Evolutionary conservation across 1,284 basidiomycete genomes (phyloP), one percentile per base, ranked within the genome.

Genomic region (Heterobasidion irregulare): DNA sequence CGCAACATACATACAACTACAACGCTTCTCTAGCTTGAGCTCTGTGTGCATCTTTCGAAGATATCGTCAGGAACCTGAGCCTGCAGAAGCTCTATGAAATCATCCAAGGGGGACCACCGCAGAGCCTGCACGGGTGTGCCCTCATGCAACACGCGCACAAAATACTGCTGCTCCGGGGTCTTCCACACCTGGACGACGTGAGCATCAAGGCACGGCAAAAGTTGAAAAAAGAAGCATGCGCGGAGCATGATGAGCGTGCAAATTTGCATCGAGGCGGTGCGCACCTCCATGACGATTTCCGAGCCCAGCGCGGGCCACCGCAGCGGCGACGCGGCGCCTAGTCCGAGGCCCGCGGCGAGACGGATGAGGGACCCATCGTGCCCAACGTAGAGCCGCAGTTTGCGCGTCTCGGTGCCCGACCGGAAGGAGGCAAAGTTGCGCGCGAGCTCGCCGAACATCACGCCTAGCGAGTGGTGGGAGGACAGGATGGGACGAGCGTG

Each of bases 351-450:
- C 1, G 76, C 65, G 7, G 76, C 75, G 6, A 80, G 72, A 34
- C 77, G 70, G 53, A 80, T 72, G 70, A 80, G 75, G 6, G 75
- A 72, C 4, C 77, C 76, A 56, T 80, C 78, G 55, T 80, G 78
- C 5, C 76, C 78, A 8, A 79, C 72, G 52, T 76, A 75, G 55
- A 79, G 69, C 38, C 67, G 67, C 34, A 76, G 53, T 56, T 72
- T 76, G 63, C 70, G 64, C 1, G 62, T 60, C 51, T 75, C 74
- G 12, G 58, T 54, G 1, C 70, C 73, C 18, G 60, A 56, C 19
- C 65, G 62, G 60, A 75, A 71, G 15, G 61, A 57, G 48, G 60
- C 56, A 59, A 70, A 64, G 59, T 69, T 70, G 44, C 66, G 61
- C 13, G 65, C 63, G 50, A 72, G 64, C 58, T 72, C 70, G 41